A percentile compares a stretch with the other conserved stretches of the same genome.
Evolutionary conservation across 495 filamentous ascomycete species (phyloP).

Genomic region (Diplogelasinospora grovesii): DNA sequence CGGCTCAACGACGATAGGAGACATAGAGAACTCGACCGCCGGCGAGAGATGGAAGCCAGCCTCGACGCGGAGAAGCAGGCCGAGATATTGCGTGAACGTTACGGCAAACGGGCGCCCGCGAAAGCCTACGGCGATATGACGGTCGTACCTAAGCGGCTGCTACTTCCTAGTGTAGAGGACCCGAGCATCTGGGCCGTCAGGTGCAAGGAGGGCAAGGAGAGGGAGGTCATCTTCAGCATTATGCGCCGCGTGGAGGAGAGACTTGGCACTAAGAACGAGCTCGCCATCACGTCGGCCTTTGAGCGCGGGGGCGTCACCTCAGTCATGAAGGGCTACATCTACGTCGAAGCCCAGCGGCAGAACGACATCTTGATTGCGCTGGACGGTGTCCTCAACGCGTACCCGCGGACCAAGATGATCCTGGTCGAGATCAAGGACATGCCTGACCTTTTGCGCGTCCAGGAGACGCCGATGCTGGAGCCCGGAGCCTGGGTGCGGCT

Average conservation of each 20-base stretch:
- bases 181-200: slow-evolving; percentile 93
- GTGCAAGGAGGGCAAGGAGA: slow-evolving; percentile 91
- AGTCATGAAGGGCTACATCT: slow-evolving; percentile 87
- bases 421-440: slow-evolving; percentile 95
- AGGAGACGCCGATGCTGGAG: slow-evolving; percentile 76
- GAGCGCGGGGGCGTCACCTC: slow-evolving; percentile 67
- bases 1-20: slow-evolving; percentile 82
- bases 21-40: slow-evolving; percentile 89
- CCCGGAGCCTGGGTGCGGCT: slow-evolving; percentile 90
- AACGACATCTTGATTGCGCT: slow-evolving; percentile 76
- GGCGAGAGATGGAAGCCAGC: slow-evolving; percentile 74
- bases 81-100: slow-evolving; percentile 74
- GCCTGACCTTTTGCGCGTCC: slow-evolving; percentile 87
- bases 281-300: slow-evolving; percentile 81
- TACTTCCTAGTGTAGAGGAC: slow-evolving; percentile 92
- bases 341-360: slow-evolving; percentile 82
- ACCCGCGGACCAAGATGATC: slow-evolving; percentile 73
- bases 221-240: slow-evolving; percentile 78
- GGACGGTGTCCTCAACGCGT: slow-evolving; percentile 74
- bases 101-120: slow-evolving; percentile 50
- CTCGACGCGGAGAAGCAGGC: slow-evolving; percentile 94
- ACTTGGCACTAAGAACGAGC: slow-evolving; percentile 60
- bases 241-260: slow-evolving; percentile 82
- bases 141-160: slow-evolving; percentile 74
- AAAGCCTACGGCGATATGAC: slow-evolving; percentile 50